A percentile compares a stretch with the other conserved stretches of the same genome.
Conservation (phyloP, 2,329 filamentous ascomycete species). For the Diaporthe velutina region DNA sequence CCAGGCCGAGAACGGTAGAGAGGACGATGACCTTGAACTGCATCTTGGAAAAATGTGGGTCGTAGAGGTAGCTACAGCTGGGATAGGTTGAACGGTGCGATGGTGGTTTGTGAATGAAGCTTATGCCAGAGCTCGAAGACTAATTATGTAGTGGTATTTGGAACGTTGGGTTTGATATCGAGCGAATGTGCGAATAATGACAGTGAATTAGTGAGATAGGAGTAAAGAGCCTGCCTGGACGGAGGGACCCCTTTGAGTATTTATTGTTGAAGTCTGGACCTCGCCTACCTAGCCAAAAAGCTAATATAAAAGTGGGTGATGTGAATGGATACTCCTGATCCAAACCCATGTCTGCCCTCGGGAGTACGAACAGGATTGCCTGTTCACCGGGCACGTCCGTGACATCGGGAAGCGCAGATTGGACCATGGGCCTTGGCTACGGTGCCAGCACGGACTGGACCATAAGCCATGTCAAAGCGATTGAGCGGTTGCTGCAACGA, state of each 20-base stretch:
- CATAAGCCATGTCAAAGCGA: not conserved
- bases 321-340: constrained; percentile 30
- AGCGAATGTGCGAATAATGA: constrained; percentile 14
- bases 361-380: constrained; percentile 14
- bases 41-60: constrained; percentile 32
- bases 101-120: not conserved
- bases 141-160: not conserved
- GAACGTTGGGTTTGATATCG: constrained; percentile 4
- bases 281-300: constrained; percentile 10
- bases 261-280: constrained; percentile 14
- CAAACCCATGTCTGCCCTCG: constrained; percentile 29
- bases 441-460: constrained; percentile 24
- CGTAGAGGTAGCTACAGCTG: constrained; percentile 34
- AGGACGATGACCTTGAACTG: constrained; percentile 39
- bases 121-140: constrained; percentile 1
- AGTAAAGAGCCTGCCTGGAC: not conserved
- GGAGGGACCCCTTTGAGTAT: constrained; percentile 18
- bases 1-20: constrained; percentile 36
- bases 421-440: constrained; percentile 8
- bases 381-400: constrained; percentile 19
- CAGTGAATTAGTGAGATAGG: constrained; percentile 7
- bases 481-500: constrained; percentile 9
- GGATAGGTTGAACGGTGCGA: not conserved
- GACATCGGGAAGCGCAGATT: constrained; percentile 25
- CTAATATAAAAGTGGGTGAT: constrained; percentile 36